Conservation (phyloP, 345 rosid genomes). For the Melastoma malabathricum region DNA sequence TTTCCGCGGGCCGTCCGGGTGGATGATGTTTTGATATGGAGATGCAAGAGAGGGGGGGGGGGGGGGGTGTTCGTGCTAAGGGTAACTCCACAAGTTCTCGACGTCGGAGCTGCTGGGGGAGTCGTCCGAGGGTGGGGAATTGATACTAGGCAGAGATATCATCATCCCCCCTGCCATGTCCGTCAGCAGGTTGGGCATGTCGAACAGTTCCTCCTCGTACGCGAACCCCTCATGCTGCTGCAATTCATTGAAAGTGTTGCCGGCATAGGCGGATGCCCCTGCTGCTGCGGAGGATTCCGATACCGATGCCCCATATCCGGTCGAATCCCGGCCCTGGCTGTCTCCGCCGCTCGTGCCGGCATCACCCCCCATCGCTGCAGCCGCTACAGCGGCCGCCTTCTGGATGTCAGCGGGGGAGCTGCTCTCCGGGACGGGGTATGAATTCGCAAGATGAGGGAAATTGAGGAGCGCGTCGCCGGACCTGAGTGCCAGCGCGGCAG, state of each 20-base stretch:
- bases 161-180: constrained; percentile 85
- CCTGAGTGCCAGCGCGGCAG: constrained; percentile 69
- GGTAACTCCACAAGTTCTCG: too few relatives aligned
- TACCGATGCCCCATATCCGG: too few relatives aligned
- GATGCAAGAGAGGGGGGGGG: too few relatives aligned
- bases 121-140: too few relatives aligned
- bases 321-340: not conserved
- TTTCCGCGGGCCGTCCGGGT: too few relatives aligned
- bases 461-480: constrained; percentile 36
- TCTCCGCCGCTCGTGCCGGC: not conserved
- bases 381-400: constrained; percentile 49
- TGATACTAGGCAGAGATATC: too few relatives aligned
- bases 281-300: not conserved
- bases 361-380: constrained; percentile 23
- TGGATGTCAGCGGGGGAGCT: constrained; percentile 45
- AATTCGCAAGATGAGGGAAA: constrained; percentile 35
- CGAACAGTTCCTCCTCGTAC: constrained; percentile 57
- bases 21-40: too few relatives aligned
- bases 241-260: too few relatives aligned
- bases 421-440: constrained; percentile 54
- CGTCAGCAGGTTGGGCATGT: constrained; percentile 66
- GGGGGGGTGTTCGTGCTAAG: too few relatives aligned
- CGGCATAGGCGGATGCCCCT: not conserved
- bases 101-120: too few relatives aligned
- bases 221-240: not conserved